phyloP scores from a whole-genome alignment of 257 asterid species.

The Thymus quinquecostatus region DNA sequence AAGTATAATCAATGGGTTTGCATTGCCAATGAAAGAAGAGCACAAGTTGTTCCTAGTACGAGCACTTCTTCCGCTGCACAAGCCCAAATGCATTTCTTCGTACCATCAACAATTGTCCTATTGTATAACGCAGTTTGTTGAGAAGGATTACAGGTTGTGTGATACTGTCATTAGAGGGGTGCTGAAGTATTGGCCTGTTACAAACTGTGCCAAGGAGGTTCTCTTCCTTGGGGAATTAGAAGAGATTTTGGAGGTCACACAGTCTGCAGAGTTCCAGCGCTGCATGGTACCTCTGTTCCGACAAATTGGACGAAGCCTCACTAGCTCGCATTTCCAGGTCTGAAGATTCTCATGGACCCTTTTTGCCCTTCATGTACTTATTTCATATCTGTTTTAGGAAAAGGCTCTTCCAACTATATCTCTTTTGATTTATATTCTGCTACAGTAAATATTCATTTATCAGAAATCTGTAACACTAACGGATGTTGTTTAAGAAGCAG shows the following conservation, averaged over 20 bases:
- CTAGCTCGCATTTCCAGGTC: constrained; percentile 93
- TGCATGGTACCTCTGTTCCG: constrained; percentile 83
- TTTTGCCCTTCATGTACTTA: constrained; percentile 5
- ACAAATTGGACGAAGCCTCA: constrained; percentile 78
- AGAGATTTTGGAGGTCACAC: constrained; percentile 82
- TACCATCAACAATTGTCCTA: constrained; percentile 85
- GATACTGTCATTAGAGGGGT: constrained; percentile 73
- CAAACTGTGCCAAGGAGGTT: constrained; percentile 88
- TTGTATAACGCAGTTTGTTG: constrained; percentile 80
- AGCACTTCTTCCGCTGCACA: constrained; percentile 84
- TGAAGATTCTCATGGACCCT: constrained; percentile 13
- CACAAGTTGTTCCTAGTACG: constrained; percentile 83
- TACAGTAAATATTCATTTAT: background rate
- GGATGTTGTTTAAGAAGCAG: background rate
- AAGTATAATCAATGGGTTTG: constrained; percentile 85
- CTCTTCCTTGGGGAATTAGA: constrained; percentile 87
- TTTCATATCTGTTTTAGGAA: constrained; percentile 6
- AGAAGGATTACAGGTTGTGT: constrained; percentile 83
- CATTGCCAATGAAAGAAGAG: constrained; percentile 94
- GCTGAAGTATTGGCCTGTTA: constrained; percentile 88
- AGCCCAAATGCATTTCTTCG: constrained; percentile 61
- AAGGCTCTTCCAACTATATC: background rate
- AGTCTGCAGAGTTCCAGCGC: constrained; percentile 75
- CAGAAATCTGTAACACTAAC: background rate
- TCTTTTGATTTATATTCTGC: background rate